phyloP scores from a whole-genome alignment of 1,284 basidiomycete species.

The Golubevia sp. region DNA sequence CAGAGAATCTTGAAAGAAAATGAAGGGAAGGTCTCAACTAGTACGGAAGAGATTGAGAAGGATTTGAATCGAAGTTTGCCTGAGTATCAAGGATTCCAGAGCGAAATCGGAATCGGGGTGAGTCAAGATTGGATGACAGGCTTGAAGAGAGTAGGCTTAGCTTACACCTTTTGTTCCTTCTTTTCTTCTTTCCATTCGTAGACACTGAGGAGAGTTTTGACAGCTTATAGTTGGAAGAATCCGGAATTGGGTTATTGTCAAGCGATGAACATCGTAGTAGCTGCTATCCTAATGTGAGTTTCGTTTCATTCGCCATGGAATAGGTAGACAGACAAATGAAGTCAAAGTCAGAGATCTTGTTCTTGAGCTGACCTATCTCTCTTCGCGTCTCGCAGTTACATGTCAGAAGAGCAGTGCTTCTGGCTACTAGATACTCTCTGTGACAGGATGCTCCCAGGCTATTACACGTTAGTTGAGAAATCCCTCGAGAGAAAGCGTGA shows the following conservation, averaged over 20 bases:
- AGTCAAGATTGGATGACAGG: background rate
- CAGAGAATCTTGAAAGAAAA: constrained; percentile 78
- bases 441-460: constrained; percentile 90
- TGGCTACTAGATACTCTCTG: constrained; percentile 96
- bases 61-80: constrained; percentile 77
- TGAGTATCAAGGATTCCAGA: constrained; percentile 56
- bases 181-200: constrained; percentile 3
- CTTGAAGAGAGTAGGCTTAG: too few relatives aligned
- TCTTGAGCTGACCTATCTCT: constrained; percentile 9
- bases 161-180: background rate
- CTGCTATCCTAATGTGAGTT: constrained; percentile 83
- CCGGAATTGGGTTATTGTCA: constrained; percentile 70
- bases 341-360: background rate
- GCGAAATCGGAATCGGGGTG: constrained; percentile 41
- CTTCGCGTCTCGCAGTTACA: constrained; percentile 70
- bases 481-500: too few relatives aligned
- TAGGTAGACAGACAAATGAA: background rate
- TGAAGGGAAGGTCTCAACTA: constrained; percentile 78
- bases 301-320: background rate
- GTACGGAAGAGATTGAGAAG: constrained; percentile 99
- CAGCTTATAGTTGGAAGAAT: constrained; percentile 96
- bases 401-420: constrained; percentile 98
- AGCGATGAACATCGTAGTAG: constrained; percentile 73
- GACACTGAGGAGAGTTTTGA: constrained; percentile 84
- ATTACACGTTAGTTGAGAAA: constrained; percentile 83